Percentiles rank a stretch among this genome's conserved stretches.
These are phyloP conservation scores for Prunus campanulata DNA, from an alignment of 306 rosid genomes.

Conservation along the genomic window DNA sequence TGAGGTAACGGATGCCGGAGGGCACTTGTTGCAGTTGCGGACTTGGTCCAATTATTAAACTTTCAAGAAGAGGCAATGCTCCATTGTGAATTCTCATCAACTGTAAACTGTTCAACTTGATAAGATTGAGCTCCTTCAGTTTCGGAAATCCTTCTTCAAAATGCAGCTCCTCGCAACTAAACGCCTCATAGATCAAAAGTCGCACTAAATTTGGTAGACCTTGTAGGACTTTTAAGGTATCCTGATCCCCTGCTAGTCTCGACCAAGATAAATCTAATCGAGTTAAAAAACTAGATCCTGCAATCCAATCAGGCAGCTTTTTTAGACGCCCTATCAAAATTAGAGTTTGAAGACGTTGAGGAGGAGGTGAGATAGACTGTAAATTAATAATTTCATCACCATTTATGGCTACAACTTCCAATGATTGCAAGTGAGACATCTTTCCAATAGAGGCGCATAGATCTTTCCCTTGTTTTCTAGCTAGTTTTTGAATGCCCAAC, in stretches of 20 bases:
- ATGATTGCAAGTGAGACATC: constrained; percentile 28
- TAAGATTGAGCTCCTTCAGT: too few species aligned
- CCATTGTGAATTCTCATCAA: too few species aligned
- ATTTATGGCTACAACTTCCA: neutral
- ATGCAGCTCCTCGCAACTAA: too few species aligned
- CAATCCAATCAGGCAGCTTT: neutral
- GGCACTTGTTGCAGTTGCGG: too few species aligned
- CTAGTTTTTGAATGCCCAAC: neutral
- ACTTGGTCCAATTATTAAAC: too few species aligned
- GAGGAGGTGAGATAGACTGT: neutral
- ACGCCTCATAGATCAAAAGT: too few species aligned
- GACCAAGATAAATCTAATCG: neutral
- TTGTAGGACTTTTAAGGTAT: too few species aligned
- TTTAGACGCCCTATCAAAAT: neutral
- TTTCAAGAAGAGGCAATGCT: too few species aligned
- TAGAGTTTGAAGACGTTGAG: neutral
- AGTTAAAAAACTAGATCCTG: neutral
- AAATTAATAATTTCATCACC: neutral
- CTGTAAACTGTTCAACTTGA: too few species aligned
- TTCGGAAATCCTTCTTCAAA: too few species aligned
- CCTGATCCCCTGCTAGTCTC: neutral
- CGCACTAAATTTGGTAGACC: too few species aligned
- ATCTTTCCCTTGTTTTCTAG: constrained; percentile 11
- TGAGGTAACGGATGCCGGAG: too few species aligned
- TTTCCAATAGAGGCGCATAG: constrained; percentile 13